Conservation (phyloP, 2,329 filamentous ascomycete genomes). For the Iodosphaeria phyllophila region DNA sequence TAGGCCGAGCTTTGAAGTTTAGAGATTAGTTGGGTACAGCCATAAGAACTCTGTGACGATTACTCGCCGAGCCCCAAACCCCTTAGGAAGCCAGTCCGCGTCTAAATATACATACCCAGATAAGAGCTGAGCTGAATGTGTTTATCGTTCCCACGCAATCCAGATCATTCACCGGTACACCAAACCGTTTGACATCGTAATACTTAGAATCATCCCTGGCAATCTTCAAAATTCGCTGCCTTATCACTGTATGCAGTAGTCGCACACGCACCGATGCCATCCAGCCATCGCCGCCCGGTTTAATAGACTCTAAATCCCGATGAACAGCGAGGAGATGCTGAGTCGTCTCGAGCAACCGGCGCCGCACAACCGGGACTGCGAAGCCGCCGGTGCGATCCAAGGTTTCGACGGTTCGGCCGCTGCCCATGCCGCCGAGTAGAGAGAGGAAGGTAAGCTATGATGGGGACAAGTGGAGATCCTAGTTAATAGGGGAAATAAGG, state of each 20-base stretch:
- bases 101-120: too few relatives aligned
- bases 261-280: slow-evolving; percentile 47
- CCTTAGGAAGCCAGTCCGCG: too few relatives aligned
- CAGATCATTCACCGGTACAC: slow-evolving; percentile 57
- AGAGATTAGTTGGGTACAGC: background rate
- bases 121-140: slow-evolving; percentile 47
- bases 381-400: slow-evolving; percentile 60
- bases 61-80: too few relatives aligned
- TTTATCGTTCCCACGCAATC: slow-evolving; percentile 55
- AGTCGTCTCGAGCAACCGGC: slow-evolving; percentile 48
- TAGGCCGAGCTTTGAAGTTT: slow-evolving; percentile 22
- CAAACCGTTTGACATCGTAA: slow-evolving; percentile 37
- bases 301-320: slow-evolving; percentile 40
- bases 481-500: slow-evolving; percentile 3
- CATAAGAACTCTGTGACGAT: too few relatives aligned
- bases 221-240: slow-evolving; percentile 43
- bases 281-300: slow-evolving; percentile 49
- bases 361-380: slow-evolving; percentile 43
- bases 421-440: slow-evolving; percentile 47
- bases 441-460: slow-evolving; percentile 36
- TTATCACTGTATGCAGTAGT: slow-evolving; percentile 49
- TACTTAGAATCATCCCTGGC: slow-evolving; percentile 36
- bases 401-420: slow-evolving; percentile 55
- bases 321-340: slow-evolving; percentile 61
- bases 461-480: slow-evolving; percentile 6